A percentile compares a stretch with the other conserved stretches of the same genome.
These are phyloP conservation scores for Colletotrichum chrysophilum DNA, from an alignment of 2,329 filamentous ascomycete genomes.

Conservation along the genomic window DNA sequence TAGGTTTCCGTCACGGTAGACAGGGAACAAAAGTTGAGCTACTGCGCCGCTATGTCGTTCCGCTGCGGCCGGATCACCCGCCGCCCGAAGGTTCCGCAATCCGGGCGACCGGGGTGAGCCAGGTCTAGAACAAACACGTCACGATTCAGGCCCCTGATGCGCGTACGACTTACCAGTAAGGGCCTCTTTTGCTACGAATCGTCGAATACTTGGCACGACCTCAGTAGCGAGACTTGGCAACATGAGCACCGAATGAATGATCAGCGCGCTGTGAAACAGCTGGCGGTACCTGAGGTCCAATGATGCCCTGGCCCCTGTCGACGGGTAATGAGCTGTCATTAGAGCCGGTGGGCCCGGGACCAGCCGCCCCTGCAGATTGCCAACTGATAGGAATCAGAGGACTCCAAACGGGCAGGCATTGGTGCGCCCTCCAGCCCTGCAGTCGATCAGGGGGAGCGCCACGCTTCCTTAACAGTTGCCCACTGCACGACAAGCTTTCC, in stretches of 20 bases:
- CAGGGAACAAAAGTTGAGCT: background rate
- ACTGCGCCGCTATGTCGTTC: background rate
- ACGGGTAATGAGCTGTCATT: background rate
- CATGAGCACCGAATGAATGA: background rate
- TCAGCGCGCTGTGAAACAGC: background rate
- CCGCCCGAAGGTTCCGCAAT: background rate
- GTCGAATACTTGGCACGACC: background rate
- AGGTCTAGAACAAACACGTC: background rate
- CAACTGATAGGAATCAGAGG: background rate
- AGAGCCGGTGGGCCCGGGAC: background rate
- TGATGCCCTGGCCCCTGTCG: background rate
- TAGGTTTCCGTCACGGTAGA: background rate
- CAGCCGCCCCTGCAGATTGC: conserved; percentile 1
- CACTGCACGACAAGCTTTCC: background rate
- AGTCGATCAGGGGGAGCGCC: conserved; percentile 2
- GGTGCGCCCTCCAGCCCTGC: background rate
- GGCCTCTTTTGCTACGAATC: background rate
- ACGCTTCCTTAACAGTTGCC: background rate
- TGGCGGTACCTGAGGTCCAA: background rate
- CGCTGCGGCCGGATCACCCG: background rate
- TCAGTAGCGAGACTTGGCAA: background rate
- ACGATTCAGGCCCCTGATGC: background rate
- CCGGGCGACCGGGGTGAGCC: background rate
- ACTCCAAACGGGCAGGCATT: background rate
- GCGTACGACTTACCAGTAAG: background rate